Conservation (phyloP, 2,329 filamentous ascomycete species). For the Magnaporthiopsis incrustans region DNA sequence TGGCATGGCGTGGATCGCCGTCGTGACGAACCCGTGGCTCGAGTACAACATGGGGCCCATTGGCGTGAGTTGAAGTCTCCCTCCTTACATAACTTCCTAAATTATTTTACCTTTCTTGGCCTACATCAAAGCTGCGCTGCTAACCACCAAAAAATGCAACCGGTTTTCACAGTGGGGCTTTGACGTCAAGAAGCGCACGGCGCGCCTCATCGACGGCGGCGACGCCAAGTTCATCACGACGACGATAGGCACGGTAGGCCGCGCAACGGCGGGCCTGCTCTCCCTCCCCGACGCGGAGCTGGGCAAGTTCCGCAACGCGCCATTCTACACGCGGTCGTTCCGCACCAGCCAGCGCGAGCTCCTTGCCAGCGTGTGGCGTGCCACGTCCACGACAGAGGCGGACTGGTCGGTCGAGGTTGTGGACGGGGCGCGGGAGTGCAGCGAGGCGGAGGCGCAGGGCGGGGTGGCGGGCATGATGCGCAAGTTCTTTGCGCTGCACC, state of each 20-base stretch:
- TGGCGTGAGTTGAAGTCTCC: too few species aligned
- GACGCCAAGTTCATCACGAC: constrained; percentile 45
- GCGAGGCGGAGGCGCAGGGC: neutral
- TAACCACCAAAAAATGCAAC: too few species aligned
- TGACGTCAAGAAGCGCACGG: constrained; percentile 16
- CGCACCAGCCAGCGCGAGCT: constrained; percentile 55
- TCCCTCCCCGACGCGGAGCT: constrained; percentile 24
- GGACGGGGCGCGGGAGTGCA: neutral
- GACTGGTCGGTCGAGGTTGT: constrained; percentile 50
- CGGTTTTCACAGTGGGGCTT: constrained; percentile 16
- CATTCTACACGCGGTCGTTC: constrained; percentile 48
- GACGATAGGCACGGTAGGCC: constrained; percentile 48
- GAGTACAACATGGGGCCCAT: constrained; percentile 36
- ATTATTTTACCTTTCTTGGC: too few species aligned
- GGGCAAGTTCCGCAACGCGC: neutral
- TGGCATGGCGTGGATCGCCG: constrained; percentile 23
- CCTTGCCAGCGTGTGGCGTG: constrained; percentile 51
- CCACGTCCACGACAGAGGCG: constrained; percentile 44
- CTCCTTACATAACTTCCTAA: too few species aligned
- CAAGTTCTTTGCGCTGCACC: constrained; percentile 4
- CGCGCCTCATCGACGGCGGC: constrained; percentile 45
- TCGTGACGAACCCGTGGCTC: constrained; percentile 43
- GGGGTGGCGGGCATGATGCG: neutral
- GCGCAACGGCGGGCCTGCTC: constrained; percentile 31
- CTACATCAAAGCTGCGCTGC: too few species aligned